These are phyloP conservation scores for Penicillium frequentans DNA, from an alignment of 2,329 filamentous ascomycete genomes.

Conservation along the genomic window DNA sequence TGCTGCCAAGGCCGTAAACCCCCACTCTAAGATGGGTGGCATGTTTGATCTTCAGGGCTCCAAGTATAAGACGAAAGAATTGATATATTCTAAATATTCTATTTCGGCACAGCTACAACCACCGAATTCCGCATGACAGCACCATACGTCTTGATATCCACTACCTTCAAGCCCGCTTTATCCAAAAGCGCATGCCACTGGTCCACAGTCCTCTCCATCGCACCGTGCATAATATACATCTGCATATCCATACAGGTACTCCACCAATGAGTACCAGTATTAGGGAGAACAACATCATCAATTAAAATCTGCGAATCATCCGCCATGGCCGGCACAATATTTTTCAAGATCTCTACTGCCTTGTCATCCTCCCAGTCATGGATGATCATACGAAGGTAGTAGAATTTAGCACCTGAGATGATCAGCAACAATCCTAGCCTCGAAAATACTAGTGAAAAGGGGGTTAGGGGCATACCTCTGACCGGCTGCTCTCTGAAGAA, in stretches of 20 bases:
- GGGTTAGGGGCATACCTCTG: constrained; percentile 17
- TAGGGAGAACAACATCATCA: constrained; percentile 45
- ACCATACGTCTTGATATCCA: constrained; percentile 4
- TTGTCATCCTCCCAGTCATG: constrained; percentile 28
- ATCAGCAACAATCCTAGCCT: not conserved
- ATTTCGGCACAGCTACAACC: not conserved
- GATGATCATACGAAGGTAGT: constrained; percentile 25
- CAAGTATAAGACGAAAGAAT: not conserved
- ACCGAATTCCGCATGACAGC: not conserved
- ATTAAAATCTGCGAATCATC: constrained; percentile 42
- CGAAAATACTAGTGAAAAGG: not conserved
- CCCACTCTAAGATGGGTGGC: not conserved
- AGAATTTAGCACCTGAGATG: constrained; percentile 3
- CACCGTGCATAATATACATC: constrained; percentile 38
- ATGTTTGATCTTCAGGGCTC: not conserved
- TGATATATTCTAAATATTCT: not conserved
- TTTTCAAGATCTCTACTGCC: constrained; percentile 19
- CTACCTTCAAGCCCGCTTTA: constrained; percentile 10
- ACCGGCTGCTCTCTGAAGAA: constrained; percentile 33
- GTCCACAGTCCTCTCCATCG: constrained; percentile 35
- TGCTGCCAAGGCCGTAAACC: not conserved
- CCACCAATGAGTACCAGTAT: constrained; percentile 31
- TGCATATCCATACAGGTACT: constrained; percentile 37
- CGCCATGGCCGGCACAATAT: constrained; percentile 34
- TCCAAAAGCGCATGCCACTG: constrained; percentile 33